Percentiles rank a stretch among this genome's conserved stretches.
Conservation (phyloP, 495 filamentous ascomycete genomes). For the Apodospora peruviana region DNA sequence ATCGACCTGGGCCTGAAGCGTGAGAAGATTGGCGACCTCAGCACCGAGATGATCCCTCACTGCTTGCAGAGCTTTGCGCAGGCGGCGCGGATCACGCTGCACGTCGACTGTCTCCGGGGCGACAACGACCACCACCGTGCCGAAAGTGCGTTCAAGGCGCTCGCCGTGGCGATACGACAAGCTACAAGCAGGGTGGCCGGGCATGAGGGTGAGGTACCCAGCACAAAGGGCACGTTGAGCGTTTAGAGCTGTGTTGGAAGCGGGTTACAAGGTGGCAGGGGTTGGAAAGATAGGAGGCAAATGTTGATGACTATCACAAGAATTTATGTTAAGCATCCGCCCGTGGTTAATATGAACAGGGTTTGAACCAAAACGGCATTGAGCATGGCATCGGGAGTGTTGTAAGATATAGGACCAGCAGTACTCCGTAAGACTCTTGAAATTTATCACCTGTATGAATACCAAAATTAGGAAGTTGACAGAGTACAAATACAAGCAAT, state of each 20-base stretch:
- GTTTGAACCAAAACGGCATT: too few relatives aligned
- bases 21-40: constrained; percentile 89
- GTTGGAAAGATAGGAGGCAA: neutral
- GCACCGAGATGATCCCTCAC: constrained; percentile 96
- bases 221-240: constrained; percentile 81
- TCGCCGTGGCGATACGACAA: constrained; percentile 74
- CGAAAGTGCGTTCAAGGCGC: constrained; percentile 95
- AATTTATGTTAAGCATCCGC: too few relatives aligned
- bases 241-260: constrained; percentile 20
- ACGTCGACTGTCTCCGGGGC: constrained; percentile 83
- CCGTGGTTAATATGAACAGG: too few relatives aligned
- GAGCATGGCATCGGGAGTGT: too few relatives aligned
- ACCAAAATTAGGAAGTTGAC: too few relatives aligned
- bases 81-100: constrained; percentile 82
- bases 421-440: too few relatives aligned
- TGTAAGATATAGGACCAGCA: too few relatives aligned
- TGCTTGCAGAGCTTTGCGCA: constrained; percentile 90
- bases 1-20: constrained; percentile 74
- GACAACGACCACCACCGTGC: constrained; percentile 95
- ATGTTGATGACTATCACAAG: neutral
- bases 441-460: too few relatives aligned
- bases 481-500: too few relatives aligned
- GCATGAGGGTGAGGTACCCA: constrained; percentile 83
- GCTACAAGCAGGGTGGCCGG: constrained; percentile 71
- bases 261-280: neutral